Evolutionary conservation across 257 asterid genomes (phyloP).

Genomic region (Capsicum pubescens): DNA sequence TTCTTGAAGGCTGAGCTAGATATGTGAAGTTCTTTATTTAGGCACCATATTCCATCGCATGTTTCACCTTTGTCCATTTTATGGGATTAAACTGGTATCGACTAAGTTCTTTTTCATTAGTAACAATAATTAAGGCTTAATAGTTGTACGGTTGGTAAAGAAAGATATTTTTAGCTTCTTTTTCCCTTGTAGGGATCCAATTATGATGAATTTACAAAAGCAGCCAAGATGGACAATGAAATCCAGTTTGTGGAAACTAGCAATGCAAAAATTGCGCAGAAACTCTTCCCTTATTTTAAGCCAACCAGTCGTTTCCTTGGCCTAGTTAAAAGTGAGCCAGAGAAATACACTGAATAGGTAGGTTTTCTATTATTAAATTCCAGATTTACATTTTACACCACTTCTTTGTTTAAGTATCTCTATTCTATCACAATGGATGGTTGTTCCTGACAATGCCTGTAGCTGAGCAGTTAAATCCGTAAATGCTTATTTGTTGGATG

Average conservation of each 20-base stretch:
- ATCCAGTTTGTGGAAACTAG: slow-evolving; percentile 83
- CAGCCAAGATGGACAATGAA: slow-evolving; percentile 78
- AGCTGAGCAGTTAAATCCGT: background rate
- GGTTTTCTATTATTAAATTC: slow-evolving; percentile 35
- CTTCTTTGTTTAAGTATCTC: background rate
- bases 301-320: slow-evolving; percentile 61
- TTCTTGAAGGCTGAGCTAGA: too few relatives aligned
- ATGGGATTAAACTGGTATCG: background rate
- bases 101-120: background rate
- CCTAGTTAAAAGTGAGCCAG: slow-evolving; percentile 86
- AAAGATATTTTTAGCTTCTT: background rate
- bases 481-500: background rate
- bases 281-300: slow-evolving; percentile 56
- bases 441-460: background rate
- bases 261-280: slow-evolving; percentile 60
- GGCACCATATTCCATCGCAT: too few relatives aligned
- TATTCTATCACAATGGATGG: slow-evolving; percentile 8
- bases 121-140: background rate
- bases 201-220: slow-evolving; percentile 71
- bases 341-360: slow-evolving; percentile 77
- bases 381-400: background rate
- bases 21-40: too few relatives aligned
- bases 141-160: background rate
- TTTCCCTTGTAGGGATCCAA: slow-evolving; percentile 55
- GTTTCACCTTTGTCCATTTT: too few relatives aligned